Evolutionary conservation across 2,329 filamentous ascomycete species (phyloP), one percentile per base, ranked within the genome.

Genomic region (Leptosphaerulina australis): DNA sequence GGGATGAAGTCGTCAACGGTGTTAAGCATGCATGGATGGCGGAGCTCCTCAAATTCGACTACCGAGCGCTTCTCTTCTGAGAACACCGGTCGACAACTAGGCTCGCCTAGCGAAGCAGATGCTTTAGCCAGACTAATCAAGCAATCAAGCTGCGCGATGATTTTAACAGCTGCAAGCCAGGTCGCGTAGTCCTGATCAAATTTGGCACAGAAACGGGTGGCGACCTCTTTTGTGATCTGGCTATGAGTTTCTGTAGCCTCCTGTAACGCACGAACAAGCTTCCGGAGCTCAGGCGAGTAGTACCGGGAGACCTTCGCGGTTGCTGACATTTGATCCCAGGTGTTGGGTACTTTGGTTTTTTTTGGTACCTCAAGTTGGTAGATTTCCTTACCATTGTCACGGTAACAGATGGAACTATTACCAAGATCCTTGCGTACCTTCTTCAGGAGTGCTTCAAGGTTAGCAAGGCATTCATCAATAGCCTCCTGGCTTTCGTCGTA

Each of bases 301-400:
- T 93, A 99, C 0, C 94, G 88, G 74, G 96, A 97, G 66, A 95
- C 89, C 48, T 87, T 85, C 56, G 88, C 84, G 0, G 94, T 97
- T 0, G 92, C 88, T 4, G 94, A 97, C 91, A 97, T 97, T 68
- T 97, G 93, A 56, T 91, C 87, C 92, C 94, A 99, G 63, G 79
- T 84, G 59, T 88, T 88, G 0, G 94, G 94, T 2, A 99, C 85
- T 72, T 95, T 96, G 66, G 90, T 77, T 72, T 94, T 96, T 65
- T 83, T 77, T 0, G 94, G 93, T 0, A 90, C 88, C 70, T 99
- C 94, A 9, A 99, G 81, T 74, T 99, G 93, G 74, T 96, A 97
- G 43, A 99, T 90, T 67, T 99, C 94, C 71, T 99, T 99, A 54
- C 94, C 94, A 6, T 95, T 88, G 67, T 97, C 90, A 8, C 72